phyloP scores from a whole-genome alignment of 1,284 basidiomycete genomes.

The Trichosporon faecale region DNA sequence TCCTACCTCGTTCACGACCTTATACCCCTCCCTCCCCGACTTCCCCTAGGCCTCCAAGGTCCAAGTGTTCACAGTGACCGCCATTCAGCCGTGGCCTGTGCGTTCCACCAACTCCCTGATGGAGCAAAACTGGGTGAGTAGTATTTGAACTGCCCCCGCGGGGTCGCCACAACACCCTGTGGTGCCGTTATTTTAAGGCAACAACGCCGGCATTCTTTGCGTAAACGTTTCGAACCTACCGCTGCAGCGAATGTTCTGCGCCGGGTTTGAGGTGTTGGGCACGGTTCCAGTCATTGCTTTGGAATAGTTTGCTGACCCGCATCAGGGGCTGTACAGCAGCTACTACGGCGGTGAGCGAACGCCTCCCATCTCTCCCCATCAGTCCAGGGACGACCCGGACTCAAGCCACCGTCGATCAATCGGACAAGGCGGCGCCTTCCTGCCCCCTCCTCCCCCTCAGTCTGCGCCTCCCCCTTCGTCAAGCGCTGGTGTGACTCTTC shows the following conservation, averaged over 20 bases:
- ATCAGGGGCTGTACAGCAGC: slow-evolving; percentile 29
- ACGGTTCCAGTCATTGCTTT: background rate
- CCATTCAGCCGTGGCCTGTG: slow-evolving; percentile 14
- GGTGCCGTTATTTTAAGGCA: background rate
- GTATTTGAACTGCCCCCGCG: background rate
- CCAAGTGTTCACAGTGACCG: slow-evolving; percentile 22
- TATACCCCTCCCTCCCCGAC: background rate
- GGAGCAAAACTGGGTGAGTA: slow-evolving; percentile 37
- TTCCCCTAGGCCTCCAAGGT: background rate
- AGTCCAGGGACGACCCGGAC: slow-evolving; percentile 19
- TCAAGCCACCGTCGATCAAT: slow-evolving; percentile 23
- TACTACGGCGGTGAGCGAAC: slow-evolving; percentile 28
- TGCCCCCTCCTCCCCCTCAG: slow-evolving; percentile 29
- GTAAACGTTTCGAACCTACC: background rate
- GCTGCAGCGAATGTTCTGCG: background rate
- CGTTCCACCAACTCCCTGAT: slow-evolving; percentile 21
- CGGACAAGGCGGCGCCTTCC: slow-evolving; percentile 25
- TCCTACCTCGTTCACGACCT: background rate
- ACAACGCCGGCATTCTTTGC: background rate
- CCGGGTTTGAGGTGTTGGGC: background rate
- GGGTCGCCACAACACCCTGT: slow-evolving; percentile 1
- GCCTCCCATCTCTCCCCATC: slow-evolving; percentile 22
- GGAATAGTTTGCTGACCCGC: slow-evolving; percentile 1
- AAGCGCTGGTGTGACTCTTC: slow-evolving; percentile 19
- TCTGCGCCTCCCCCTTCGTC: slow-evolving; percentile 14